Conservation (phyloP, 2,329 filamentous ascomycete genomes). For the Albophoma yamanashiensis region DNA sequence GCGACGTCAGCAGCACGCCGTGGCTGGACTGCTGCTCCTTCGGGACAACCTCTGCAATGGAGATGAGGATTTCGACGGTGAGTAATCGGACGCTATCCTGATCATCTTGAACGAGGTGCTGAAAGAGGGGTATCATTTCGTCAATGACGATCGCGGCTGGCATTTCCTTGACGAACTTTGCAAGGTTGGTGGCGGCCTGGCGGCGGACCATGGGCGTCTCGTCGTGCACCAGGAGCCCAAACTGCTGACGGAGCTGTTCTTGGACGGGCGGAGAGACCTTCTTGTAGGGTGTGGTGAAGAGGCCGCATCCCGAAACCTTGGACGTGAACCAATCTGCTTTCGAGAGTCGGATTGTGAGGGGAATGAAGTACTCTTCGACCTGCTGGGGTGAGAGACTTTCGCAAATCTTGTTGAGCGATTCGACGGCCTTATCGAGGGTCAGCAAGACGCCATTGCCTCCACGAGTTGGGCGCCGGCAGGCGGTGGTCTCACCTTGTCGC, state of each 20-base stretch:
- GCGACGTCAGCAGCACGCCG: slow-evolving; percentile 78
- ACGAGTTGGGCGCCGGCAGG: not conserved
- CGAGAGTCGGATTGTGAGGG: slow-evolving; percentile 86
- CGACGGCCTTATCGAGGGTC: slow-evolving; percentile 61
- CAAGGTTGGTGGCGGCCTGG: slow-evolving; percentile 90
- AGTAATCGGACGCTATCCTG: slow-evolving; percentile 94
- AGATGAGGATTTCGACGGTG: slow-evolving; percentile 92
- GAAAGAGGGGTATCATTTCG: slow-evolving; percentile 98
- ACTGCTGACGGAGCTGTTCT: slow-evolving; percentile 84
- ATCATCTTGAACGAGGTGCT: slow-evolving; percentile 91
- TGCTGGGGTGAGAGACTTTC: slow-evolving; percentile 81
- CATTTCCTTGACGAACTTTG: slow-evolving; percentile 98
- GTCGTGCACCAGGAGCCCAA: slow-evolving; percentile 87
- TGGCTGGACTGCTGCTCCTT: slow-evolving; percentile 98
- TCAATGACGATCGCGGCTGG: slow-evolving; percentile 82
- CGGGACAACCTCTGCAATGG: slow-evolving; percentile 91
- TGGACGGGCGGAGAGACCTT: slow-evolving; percentile 83
- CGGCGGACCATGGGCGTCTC: slow-evolving; percentile 98
- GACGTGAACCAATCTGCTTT: slow-evolving; percentile 99
- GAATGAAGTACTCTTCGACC: slow-evolving; percentile 95
- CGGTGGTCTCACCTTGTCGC: slow-evolving; percentile 69
- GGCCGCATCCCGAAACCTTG: slow-evolving; percentile 93
- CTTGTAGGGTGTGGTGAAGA: slow-evolving; percentile 88
- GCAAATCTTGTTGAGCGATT: slow-evolving; percentile 99
- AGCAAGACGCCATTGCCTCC: not conserved